These are phyloP conservation scores for Nakataea oryzae DNA, from an alignment of 2,329 filamentous ascomycete species.

Conservation along the genomic window DNA sequence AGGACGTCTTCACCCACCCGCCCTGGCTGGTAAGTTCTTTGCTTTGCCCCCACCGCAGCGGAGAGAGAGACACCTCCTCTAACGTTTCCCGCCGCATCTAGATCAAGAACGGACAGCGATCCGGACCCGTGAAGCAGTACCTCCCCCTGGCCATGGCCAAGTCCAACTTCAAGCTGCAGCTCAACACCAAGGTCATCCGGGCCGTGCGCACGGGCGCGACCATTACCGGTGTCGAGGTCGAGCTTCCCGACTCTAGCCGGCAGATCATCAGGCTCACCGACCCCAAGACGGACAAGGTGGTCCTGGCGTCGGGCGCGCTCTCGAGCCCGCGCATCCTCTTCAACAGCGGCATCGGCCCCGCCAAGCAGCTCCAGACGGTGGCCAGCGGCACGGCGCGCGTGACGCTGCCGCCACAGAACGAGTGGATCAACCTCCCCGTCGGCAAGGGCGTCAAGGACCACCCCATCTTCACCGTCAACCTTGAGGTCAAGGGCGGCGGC, in stretches of 20 bases:
- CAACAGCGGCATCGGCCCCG: slow-evolving; percentile 10
- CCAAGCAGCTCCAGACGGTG: slow-evolving; percentile 11
- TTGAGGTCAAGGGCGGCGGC: slow-evolving; percentile 6
- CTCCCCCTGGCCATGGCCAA: slow-evolving; percentile 11
- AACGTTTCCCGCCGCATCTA: background rate
- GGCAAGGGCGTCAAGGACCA: slow-evolving; percentile 13
- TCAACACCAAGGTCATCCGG: slow-evolving; percentile 13
- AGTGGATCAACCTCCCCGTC: slow-evolving; percentile 17
- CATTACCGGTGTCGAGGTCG: slow-evolving; percentile 12
- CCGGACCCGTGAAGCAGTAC: slow-evolving; percentile 13
- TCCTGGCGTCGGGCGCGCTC: slow-evolving; percentile 13
- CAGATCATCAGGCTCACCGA: slow-evolving; percentile 11
- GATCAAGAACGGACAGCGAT: slow-evolving; percentile 9
- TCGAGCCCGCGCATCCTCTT: slow-evolving; percentile 11
- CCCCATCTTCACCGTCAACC: slow-evolving; percentile 14
- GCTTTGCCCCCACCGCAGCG: background rate
- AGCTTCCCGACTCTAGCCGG: slow-evolving; percentile 8
- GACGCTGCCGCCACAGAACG: slow-evolving; percentile 12
- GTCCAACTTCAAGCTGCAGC: slow-evolving; percentile 13
- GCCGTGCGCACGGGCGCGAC: slow-evolving; percentile 11
- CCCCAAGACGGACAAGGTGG: slow-evolving; percentile 11
- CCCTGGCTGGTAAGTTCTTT: slow-evolving; percentile 8
- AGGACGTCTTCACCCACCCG: slow-evolving; percentile 8
- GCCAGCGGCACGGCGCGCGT: slow-evolving; percentile 7
- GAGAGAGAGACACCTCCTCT: background rate